A percentile compares a stretch with the other conserved stretches of the same genome.
Conservation (phyloP, 257 asterid genomes). For the Plectranthus barbatus region DNA sequence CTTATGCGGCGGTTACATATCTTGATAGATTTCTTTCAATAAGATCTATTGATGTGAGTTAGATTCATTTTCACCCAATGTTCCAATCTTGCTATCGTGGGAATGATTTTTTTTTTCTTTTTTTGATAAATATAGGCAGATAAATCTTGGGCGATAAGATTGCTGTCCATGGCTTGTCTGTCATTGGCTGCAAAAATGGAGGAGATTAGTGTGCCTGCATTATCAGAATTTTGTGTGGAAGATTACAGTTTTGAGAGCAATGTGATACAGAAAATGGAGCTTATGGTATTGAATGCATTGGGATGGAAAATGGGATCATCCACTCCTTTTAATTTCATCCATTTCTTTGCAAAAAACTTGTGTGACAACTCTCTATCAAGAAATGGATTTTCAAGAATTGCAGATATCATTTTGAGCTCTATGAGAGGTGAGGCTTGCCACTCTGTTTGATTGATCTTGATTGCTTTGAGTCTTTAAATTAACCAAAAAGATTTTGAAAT, state of each 20-base stretch:
- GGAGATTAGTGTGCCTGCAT: slow-evolving; percentile 30
- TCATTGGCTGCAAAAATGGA: slow-evolving; percentile 68
- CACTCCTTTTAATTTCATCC: slow-evolving; percentile 45
- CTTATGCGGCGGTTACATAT: slow-evolving; percentile 42
- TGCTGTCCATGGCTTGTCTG: slow-evolving; percentile 47
- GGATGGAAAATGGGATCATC: slow-evolving; percentile 48
- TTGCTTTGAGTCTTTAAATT: background rate
- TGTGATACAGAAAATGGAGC: slow-evolving; percentile 49
- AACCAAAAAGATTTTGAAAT: background rate
- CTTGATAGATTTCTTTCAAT: slow-evolving; percentile 47
- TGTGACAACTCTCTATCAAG: slow-evolving; percentile 5
- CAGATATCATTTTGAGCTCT: slow-evolving; percentile 22
- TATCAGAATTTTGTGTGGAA: slow-evolving; percentile 27
- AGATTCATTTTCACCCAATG: background rate
- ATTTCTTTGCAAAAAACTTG: slow-evolving; percentile 34
- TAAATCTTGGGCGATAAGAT: slow-evolving; percentile 30
- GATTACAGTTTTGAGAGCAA: slow-evolving; percentile 32
- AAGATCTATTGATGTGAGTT: slow-evolving; percentile 40
- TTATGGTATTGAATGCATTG: slow-evolving; percentile 39
- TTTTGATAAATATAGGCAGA: slow-evolving; percentile 17
- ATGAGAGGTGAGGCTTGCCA: slow-evolving; percentile 23
- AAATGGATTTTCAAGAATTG: slow-evolving; percentile 17
- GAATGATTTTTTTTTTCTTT: background rate
- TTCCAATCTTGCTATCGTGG: background rate
- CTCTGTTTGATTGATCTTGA: background rate